phyloP scores from a whole-genome alignment of 495 filamentous ascomycete species.

The Opeltia flavorubescens region DNA sequence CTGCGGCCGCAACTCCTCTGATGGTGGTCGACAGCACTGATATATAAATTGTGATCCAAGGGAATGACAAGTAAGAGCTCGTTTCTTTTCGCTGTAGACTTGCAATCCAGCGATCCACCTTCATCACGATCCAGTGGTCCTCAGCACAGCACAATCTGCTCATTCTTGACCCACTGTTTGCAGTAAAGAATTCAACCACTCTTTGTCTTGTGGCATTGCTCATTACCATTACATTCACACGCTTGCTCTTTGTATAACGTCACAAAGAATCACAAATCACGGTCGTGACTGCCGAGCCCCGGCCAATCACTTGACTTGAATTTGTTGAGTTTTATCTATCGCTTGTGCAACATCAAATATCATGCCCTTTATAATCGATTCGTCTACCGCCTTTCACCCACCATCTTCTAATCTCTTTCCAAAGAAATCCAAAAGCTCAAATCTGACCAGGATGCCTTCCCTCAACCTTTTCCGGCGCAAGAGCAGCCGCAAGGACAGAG shows the following conservation, averaged over 20 bases:
- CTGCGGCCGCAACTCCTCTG: no score
- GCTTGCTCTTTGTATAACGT: neutral
- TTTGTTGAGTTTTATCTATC: no score
- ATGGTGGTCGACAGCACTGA: no score
- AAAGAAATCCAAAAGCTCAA: neutral
- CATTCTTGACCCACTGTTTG: neutral
- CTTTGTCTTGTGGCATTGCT: neutral
- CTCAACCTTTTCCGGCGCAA: constrained; percentile 5
- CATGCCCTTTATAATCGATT: constrained; percentile 10
- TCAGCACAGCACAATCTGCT: neutral
- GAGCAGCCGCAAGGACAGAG: neutral
- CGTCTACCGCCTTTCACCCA: constrained; percentile 1
- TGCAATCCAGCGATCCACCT: neutral
- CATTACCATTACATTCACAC: neutral
- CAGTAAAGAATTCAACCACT: neutral
- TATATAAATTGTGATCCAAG: no score
- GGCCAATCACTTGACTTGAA: no score
- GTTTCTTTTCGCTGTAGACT: no score
- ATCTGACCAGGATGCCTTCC: constrained; percentile 6
- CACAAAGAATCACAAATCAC: no score
- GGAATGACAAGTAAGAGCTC: no score
- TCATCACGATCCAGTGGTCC: neutral
- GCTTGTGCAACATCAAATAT: neutral
- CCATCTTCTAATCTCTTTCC: neutral
- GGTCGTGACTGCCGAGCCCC: no score